phyloP scores from a whole-genome alignment of 495 filamentous ascomycete genomes.

The Hypoxylon crocopeplum region DNA sequence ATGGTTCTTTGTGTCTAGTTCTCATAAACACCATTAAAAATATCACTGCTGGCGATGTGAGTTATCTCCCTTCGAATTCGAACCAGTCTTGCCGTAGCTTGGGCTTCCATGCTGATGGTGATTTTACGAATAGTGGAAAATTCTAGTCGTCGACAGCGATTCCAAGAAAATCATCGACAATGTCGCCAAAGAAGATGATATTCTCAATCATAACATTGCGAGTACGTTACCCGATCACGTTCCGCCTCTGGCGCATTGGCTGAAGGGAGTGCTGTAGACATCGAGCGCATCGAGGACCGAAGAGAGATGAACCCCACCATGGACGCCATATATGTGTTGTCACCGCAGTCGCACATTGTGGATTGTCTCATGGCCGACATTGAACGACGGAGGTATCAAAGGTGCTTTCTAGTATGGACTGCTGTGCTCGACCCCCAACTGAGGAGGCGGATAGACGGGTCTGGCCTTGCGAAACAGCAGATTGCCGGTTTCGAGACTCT shows the following conservation, averaged over 20 bases:
- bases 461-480: conserved; percentile 66
- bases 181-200: conserved; percentile 90
- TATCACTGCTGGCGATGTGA: conserved; percentile 62
- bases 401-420: conserved; percentile 83
- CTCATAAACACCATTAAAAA: conserved; percentile 61
- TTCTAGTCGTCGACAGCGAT: conserved; percentile 82
- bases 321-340: conserved; percentile 93
- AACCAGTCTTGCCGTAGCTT: conserved; percentile 18
- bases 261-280: conserved; percentile 62
- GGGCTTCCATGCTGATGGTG: conserved; percentile 13
- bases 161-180: conserved; percentile 84
- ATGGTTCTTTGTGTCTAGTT: conserved; percentile 39
- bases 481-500: conserved; percentile 76
- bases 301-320: conserved; percentile 80
- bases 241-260: conserved; percentile 20
- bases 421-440: conserved; percentile 51
- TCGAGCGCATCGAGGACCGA: conserved; percentile 88
- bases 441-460: conserved; percentile 49
- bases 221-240: conserved; percentile 62
- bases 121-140: conserved; percentile 78
- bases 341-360: conserved; percentile 82
- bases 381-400: conserved; percentile 78
- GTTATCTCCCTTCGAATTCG: conserved; percentile 17
- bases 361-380: conserved; percentile 94
- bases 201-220: conserved; percentile 92